Evolutionary conservation across 495 filamentous ascomycete species (phyloP), one percentile per base, ranked within the genome.

Genomic region (Podospora bellae-mahoneyi): DNA sequence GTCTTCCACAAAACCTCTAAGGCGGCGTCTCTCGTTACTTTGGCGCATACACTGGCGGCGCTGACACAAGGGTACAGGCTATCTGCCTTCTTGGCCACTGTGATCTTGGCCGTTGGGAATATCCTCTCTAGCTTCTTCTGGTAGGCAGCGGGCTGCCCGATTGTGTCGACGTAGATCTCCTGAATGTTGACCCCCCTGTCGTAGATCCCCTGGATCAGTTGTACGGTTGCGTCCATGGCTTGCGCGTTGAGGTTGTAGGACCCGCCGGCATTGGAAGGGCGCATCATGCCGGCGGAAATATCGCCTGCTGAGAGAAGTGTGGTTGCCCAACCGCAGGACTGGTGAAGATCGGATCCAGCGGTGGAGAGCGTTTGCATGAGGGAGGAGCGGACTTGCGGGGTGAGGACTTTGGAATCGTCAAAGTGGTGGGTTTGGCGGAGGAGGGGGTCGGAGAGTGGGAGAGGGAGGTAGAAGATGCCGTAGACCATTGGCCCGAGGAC

Each of bases 401-500:
- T 95, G 5, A 96, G 87, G 9, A 90, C 91, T 80, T 97, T 97
- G 75, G 90, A 93, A 80, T 97, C 93, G 83, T 96, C 88, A 80
- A 97, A 97, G 79, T 88, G 88, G 80, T 97, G 89, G 6, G 89
- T 86, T 34, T 84, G 72, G 7, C 90, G 87, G 2, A 97, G 88
- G 20, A 97, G 86, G 2, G 89, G 83, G 69, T 85, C 86, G 44
- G 93, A 91, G 48, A 87, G 81, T 1, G 83, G 66, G 3, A 86
- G 65, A 0, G 93, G 93, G 1, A 97, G 85, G 81, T 93, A 97
- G 82, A 94, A 91, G 71, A 93, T 85, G 67, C 90, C 90, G 83
- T 98, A 98, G 69, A 98, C 94, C 95, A 99, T 99, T 13, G 95
- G 94, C 2, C 95, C 95, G 4, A 99, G 85, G 6, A 98, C 96